Percentiles rank a stretch among this genome's conserved stretches.
These are phyloP conservation scores for Paratrypanosoma confusum DNA, from an alignment of 208 protist species.

Conservation along the genomic window DNA sequence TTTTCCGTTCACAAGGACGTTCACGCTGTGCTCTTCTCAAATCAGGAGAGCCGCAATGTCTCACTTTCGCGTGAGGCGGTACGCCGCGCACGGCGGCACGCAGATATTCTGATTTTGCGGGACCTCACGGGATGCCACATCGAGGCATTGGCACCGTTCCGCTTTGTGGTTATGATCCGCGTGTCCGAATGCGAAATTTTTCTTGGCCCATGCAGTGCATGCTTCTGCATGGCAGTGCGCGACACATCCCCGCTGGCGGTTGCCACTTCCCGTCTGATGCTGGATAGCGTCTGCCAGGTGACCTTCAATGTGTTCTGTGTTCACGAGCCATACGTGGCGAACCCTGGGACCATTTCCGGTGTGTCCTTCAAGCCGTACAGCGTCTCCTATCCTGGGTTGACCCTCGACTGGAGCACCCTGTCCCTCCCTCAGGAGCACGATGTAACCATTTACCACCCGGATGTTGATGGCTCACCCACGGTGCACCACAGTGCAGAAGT, in stretches of 20 bases:
- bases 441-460: background rate
- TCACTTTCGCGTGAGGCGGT: constrained; percentile 24
- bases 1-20: constrained; percentile 11
- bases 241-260: constrained; percentile 28
- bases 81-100: constrained; percentile 1
- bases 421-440: constrained; percentile 36
- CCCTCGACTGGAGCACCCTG: constrained; percentile 38
- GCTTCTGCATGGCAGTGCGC: constrained; percentile 27
- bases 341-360: background rate
- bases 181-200: constrained; percentile 31
- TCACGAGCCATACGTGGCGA: constrained; percentile 1
- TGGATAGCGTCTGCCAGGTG: constrained; percentile 13
- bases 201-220: constrained; percentile 45
- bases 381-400: constrained; percentile 46
- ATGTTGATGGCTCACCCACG: background rate
- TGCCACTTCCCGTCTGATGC: constrained; percentile 17
- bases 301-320: constrained; percentile 11
- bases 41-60: constrained; percentile 14
- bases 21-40: constrained; percentile 25
- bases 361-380: constrained; percentile 22
- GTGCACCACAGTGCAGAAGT: background rate
- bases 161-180: constrained; percentile 41
- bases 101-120: constrained; percentile 47
- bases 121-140: constrained; percentile 39
- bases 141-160: constrained; percentile 33